Base-by-base conservation (phyloP, 805 yeast genomes). In the Ogataea neopini region DNA sequence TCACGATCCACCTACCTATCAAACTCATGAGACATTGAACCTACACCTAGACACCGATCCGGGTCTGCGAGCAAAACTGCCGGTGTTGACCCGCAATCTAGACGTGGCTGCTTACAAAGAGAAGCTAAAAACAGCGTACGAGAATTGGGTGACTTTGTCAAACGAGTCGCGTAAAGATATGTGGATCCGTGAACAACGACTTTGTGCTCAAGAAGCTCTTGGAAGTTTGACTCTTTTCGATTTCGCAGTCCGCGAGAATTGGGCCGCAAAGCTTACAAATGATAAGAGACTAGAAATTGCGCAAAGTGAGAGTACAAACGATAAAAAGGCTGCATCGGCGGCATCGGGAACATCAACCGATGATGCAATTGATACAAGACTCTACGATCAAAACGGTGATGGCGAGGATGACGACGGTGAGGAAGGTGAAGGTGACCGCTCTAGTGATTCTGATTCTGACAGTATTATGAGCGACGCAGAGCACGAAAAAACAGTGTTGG, bases 1-100 rank as follows among this genome's bases (percentile, higher is more conserved):
- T 0, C 73, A 72, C 45, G 79, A 74, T 46, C 79, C 79, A 1
- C 81, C 81, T 14, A 75, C 78, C 1, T 56, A 64, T 43, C 76
- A 74, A 52, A 74, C 79, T 0, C 71, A 66, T 45, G 64, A 69
- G 41, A 61, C 63, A 13, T 51, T 76, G 23, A 44, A 39, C 14
- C 14, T 40, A 6, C 49, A 53, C 60, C 59, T 60, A 41, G 62
- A 25, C 48, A 32, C 54, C 1, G 54, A 55, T 35, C 43, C 42
- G 2, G 55, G 50, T 35, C n/a, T 58, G 58, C 29, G 61, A 51
- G 38, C 46, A 43, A 61, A 44, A 49, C 49, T 54, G 52, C 64
- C 58, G 25, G 55, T 36, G 40, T 53, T 52, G 26, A 37, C 50
- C 11, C 15, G 30, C 17, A 48, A 22, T 32, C 29, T 46, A 22